Conservation (phyloP, 2,329 filamentous ascomycete genomes). For the Verticillium tricorpus region DNA sequence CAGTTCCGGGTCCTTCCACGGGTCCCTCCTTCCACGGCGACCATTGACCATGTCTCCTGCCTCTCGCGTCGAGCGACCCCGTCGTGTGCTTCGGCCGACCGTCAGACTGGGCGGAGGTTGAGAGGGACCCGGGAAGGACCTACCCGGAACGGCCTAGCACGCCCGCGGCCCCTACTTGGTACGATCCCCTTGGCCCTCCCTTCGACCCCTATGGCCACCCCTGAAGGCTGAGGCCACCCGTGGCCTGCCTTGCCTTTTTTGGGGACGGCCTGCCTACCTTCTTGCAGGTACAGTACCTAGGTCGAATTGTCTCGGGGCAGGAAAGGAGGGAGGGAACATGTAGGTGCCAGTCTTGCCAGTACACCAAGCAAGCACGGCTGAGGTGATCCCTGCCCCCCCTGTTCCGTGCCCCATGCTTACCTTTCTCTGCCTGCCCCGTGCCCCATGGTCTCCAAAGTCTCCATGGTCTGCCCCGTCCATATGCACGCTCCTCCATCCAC, state of each 20-base stretch:
- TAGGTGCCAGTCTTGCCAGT: no score
- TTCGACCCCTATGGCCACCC: no score
- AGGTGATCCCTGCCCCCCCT: background rate
- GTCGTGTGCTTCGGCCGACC: background rate
- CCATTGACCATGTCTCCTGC: background rate
- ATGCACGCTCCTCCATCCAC: no score
- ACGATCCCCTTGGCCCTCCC: background rate
- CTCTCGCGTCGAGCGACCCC: background rate
- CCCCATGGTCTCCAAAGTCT: background rate
- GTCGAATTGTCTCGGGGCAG: no score
- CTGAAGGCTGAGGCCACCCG: no score
- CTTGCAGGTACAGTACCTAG: no score
- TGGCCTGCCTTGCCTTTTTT: no score
- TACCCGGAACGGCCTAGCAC: conserved; percentile 2
- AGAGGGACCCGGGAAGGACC: background rate
- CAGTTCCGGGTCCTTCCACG: background rate
- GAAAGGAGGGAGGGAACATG: no score
- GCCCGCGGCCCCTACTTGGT: background rate
- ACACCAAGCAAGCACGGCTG: no score
- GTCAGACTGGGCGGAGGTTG: background rate
- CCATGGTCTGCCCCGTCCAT: background rate
- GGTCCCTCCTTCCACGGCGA: background rate
- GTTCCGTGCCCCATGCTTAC: no score
- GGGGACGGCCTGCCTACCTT: no score
- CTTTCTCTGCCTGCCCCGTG: background rate